These are phyloP conservation scores for Dysphania ambrosioides DNA, from an alignment of 148 eudicot genomes.

Conservation along the genomic window DNA sequence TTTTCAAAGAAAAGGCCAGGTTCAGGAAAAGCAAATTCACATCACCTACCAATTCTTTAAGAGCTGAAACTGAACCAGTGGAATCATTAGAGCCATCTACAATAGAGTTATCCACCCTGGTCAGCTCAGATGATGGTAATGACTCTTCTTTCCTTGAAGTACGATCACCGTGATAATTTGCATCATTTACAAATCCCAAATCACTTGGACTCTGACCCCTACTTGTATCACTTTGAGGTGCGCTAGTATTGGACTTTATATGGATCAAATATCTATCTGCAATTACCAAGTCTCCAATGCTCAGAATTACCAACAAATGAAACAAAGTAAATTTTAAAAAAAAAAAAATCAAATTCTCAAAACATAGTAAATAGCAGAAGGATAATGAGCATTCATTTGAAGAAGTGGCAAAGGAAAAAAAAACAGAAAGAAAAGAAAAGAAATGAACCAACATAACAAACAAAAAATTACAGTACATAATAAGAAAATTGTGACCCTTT, in stretches of 20 bases:
- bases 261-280: slow-evolving; percentile 73
- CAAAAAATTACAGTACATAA: too few relatives aligned
- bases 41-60: slow-evolving; percentile 61
- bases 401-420: neutral
- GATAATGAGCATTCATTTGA: neutral
- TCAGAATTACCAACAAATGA: slow-evolving; percentile 26
- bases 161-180: slow-evolving; percentile 49
- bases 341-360: neutral
- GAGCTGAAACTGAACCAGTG: slow-evolving; percentile 54
- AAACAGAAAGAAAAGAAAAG: neutral
- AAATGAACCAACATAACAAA: too few relatives aligned
- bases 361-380: neutral
- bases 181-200: slow-evolving; percentile 42
- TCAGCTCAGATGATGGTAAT: slow-evolving; percentile 39
- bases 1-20: neutral
- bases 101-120: slow-evolving; percentile 42
- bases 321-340: neutral
- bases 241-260: slow-evolving; percentile 45
- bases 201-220: slow-evolving; percentile 43
- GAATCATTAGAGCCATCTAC: slow-evolving; percentile 51
- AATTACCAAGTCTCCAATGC: slow-evolving; percentile 19
- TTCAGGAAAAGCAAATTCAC: neutral
- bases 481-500: too few relatives aligned
- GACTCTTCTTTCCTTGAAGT: slow-evolving; percentile 41
- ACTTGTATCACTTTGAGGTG: slow-evolving; percentile 51